Evolutionary conservation across 306 rosid genomes (phyloP).

Genomic region (Lathyrus aphaca): DNA sequence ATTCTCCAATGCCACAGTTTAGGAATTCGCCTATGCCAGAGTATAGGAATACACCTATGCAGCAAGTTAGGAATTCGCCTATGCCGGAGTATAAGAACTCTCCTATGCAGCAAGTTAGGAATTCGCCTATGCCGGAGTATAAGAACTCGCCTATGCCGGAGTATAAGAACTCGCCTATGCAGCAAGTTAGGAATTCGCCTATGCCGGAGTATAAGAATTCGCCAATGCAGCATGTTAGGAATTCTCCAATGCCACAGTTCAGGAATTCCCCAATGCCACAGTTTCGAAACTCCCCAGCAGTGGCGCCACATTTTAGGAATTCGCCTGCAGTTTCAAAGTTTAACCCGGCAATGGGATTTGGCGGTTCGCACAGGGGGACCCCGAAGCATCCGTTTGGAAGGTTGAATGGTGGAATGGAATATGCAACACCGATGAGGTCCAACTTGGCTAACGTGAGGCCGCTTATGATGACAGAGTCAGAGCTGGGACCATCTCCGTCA

Average conservation of each 20-base stretch:
- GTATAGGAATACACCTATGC: neutral
- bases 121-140: neutral
- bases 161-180: neutral
- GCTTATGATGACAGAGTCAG: slow-evolving; percentile 63
- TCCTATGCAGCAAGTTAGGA: neutral
- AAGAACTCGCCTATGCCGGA: neutral
- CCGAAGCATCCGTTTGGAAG: slow-evolving; percentile 40
- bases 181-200: slow-evolving; percentile 8
- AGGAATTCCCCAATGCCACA: slow-evolving; percentile 28
- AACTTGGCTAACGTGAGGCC: slow-evolving; percentile 40
- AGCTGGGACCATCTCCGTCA: slow-evolving; percentile 86
- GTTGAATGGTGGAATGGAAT: slow-evolving; percentile 39
- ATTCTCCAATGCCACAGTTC: slow-evolving; percentile 31
- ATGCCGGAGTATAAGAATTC: neutral
- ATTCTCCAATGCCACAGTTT: slow-evolving; percentile 8
- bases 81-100: neutral
- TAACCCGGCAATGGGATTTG: slow-evolving; percentile 30
- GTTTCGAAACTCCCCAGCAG: slow-evolving; percentile 26
- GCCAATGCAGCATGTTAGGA: slow-evolving; percentile 1
- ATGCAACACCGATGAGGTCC: slow-evolving; percentile 67
- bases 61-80: slow-evolving; percentile 1
- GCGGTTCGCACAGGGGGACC: slow-evolving; percentile 30
- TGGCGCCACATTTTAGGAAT: neutral
- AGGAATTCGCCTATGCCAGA: neutral
- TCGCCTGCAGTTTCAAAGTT: slow-evolving; percentile 36